Percentiles rank a stretch among this genome's conserved stretches.
These are phyloP conservation scores for Waltiozyma solani DNA, from an alignment of 1,139 yeast genomes.

Conservation along the genomic window DNA sequence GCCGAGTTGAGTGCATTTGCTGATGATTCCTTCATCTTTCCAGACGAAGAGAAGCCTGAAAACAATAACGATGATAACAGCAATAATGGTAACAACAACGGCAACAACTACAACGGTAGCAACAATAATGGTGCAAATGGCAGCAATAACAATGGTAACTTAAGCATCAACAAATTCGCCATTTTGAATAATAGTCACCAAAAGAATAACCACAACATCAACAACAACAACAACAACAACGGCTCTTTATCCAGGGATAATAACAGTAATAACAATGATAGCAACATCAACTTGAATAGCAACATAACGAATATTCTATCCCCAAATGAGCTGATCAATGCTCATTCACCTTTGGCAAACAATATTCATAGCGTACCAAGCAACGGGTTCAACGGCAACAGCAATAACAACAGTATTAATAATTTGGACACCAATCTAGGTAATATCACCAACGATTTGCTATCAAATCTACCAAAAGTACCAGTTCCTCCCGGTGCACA, in stretches of 20 bases:
- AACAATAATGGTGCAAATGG: background rate
- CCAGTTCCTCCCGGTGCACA: slow-evolving; percentile 69
- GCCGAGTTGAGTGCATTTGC: slow-evolving; percentile 75
- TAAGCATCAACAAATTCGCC: slow-evolving; percentile 6
- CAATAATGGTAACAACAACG: slow-evolving; percentile 5
- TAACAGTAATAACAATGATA: too few relatives aligned
- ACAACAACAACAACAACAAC: background rate
- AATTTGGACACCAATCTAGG: background rate
- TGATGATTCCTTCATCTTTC: slow-evolving; percentile 66
- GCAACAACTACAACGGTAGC: slow-evolving; percentile 6
- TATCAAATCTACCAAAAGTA: slow-evolving; percentile 40
- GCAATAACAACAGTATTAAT: slow-evolving; percentile 8
- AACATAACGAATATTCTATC: slow-evolving; percentile 2
- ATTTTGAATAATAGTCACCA: background rate
- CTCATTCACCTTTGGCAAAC: background rate
- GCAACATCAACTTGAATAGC: slow-evolving; percentile 1
- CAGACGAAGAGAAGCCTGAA: slow-evolving; percentile 62
- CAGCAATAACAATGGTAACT: slow-evolving; percentile 1
- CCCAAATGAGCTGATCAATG: slow-evolving; percentile 2
- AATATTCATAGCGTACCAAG: too few relatives aligned
- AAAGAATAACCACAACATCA: background rate
- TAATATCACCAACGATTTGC: slow-evolving; percentile 12
- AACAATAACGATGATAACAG: slow-evolving; percentile 8
- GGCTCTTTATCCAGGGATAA: background rate
- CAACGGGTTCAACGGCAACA: slow-evolving; percentile 11